A percentile compares a stretch with the other conserved stretches of the same genome.
phyloP scores from a whole-genome alignment of 2,329 filamentous ascomycete species.

The Fusarium pseudocircinatum region DNA sequence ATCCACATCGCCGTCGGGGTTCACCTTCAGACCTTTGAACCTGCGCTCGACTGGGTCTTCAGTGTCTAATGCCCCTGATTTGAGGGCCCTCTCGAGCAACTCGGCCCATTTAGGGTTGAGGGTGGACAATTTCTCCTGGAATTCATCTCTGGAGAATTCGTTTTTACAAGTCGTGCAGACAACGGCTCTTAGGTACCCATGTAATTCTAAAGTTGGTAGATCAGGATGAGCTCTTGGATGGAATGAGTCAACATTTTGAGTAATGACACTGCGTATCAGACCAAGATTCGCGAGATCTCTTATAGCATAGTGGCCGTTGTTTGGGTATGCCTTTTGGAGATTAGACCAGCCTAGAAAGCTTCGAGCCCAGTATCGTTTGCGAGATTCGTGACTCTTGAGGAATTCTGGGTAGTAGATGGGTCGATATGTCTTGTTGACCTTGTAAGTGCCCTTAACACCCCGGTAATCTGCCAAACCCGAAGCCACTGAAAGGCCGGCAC shows the following conservation, averaged over 20 bases:
- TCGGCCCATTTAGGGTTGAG: constrained; percentile 89
- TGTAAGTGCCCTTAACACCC: constrained; percentile 89
- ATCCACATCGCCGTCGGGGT: constrained; percentile 95
- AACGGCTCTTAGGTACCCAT: constrained; percentile 86
- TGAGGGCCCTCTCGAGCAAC: constrained; percentile 77
- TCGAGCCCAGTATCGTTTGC: constrained; percentile 95
- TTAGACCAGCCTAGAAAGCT: constrained; percentile 94
- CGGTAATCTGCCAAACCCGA: constrained; percentile 94
- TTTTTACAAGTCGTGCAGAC: constrained; percentile 82
- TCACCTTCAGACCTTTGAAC: constrained; percentile 78
- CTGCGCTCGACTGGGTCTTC: constrained; percentile 77
- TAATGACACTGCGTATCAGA: constrained; percentile 80
- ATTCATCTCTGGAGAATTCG: constrained; percentile 75
- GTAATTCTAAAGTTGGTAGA: constrained; percentile 82
- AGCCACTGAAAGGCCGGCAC: constrained; percentile 92
- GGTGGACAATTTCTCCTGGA: constrained; percentile 78
- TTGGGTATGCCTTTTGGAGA: constrained; percentile 80
- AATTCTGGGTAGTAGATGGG: constrained; percentile 97
- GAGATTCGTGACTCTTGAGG: constrained; percentile 78
- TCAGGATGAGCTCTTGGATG: constrained; percentile 80
- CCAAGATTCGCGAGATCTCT: constrained; percentile 76
- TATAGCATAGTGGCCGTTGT: constrained; percentile 81
- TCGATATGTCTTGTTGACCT: constrained; percentile 87
- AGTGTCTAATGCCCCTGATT: constrained; percentile 78
- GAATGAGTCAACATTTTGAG: constrained; percentile 98